Base-by-base conservation (phyloP, 495 filamentous ascomycete species). In the Xylaria nigripes region DNA sequence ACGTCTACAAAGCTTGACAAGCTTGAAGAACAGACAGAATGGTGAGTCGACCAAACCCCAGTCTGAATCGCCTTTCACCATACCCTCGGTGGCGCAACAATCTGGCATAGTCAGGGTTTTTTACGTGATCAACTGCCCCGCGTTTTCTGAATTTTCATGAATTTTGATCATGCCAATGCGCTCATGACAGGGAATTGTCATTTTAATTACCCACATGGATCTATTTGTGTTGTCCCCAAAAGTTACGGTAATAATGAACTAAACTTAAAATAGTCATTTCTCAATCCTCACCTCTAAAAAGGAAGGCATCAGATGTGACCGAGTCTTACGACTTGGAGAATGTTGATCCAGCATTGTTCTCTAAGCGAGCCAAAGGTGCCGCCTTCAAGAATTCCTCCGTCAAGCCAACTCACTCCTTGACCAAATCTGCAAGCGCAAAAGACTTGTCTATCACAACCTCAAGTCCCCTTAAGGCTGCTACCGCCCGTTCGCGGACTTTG, bases 311-410 rank as follows among this genome's bases (percentile, higher is more conserved):
- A 41, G 74, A 76, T 38, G 68, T 70, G 29, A 41, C 63, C 1
- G 72, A 80, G 27, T 73, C 79, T 16, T 72, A 75, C 50, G 81
- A 95, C 64, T 69, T 76, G 7, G 90, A 96, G 73, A 96, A 95
- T 62, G 76, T 94, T 56, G 88, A 91, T 61, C 90, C 90, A 0
- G 54, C 71, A 22, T 63, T 79, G 51, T 81, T 83, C 62, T 78
- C 89, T 22, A 86, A 87, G 74, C 71, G 81, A 52, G 72, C 80
- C 18, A 95, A 94, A 72, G 81, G 79, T 46, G 74, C 74, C 46
- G 76, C 72, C 30, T 72, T 73, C 40, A 83, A 80, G 49, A 76
- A 77, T 54, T 58, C 63, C 13, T 78, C 80, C 53, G 56, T 70
- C 65, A 76, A 76, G 66, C 68, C 72, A 48, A 64, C 55, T 58